Base-by-base conservation (phyloP, 805 yeast genomes). In the Candida incommunis region DNA sequence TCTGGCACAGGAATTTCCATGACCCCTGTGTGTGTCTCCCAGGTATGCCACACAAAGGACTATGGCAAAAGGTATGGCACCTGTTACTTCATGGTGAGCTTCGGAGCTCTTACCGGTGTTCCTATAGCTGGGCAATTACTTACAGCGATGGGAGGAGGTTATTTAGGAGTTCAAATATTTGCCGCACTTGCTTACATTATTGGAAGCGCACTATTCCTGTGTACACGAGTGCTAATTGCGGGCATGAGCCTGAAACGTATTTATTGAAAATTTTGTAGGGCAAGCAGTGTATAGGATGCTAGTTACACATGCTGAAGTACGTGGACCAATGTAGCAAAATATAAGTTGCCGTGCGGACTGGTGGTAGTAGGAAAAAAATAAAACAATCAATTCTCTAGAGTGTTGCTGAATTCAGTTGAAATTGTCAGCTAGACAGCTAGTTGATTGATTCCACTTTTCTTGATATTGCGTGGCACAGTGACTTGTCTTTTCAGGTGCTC, bases 61-160 rank as follows among this genome's bases (percentile, higher is more conserved):
- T 81, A 80, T 56, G 88, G 88, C 20, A 76, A 74, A 49, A 62
- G 81, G 18, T 82, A 76, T 51, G 87, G 87, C 0, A 69, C 84
- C n/a, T 71, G 78, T 48, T 80, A 78, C 57, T 76, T 76, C 43
- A 48, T 65, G 24, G 65, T 58, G 7, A 57, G 64, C 40, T 53
- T 64, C 29, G 67, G 63, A 3, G 56, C 60, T 1, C 57, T 64
- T 24, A 60, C 61, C 4, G 69, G 69, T 3, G 52, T 62, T 23
- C 69, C 69, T 4, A 51, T 64, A 7, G 65, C 66, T 9, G 69
- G 68, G 9, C 18, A n/a, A 16, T 59, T 57, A 2, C 43, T 61
- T 11, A 46, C 50, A 11, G 49, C 41, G 7, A 56, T 56, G 48
- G 47, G 54, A 40, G 37, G 37, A 5, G 18, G 18, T 4, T 63